Base-by-base conservation (phyloP, 441 rosid genomes). In the Eutrema salsugineum region DNA sequence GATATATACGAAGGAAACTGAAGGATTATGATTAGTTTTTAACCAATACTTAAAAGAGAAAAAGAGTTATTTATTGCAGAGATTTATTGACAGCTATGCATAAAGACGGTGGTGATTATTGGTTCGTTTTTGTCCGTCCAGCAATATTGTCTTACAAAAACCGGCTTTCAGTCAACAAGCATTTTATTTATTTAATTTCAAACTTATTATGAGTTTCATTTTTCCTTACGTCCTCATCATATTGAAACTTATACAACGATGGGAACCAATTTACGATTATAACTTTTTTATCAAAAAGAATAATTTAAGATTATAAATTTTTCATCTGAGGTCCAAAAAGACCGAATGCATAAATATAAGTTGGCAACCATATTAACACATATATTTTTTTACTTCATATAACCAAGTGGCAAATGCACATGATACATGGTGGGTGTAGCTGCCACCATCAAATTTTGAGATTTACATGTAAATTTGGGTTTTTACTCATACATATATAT, bases 121-220 rank as follows among this genome's bases (percentile, higher is more conserved):
- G 75, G 70, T 78, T 46, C 68, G 64, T 73, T 77, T 85, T 79
- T 73, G 83, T 82, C 83, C 81, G 81, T 88, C 80, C 81, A 78
- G 81, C 91, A 68, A 83, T 77, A 83, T 80, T 83, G 78, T 78
- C 82, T 68, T 83, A 77, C 67, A 24, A 56, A 75, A 66, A 68
- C 79, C 70, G 70, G 66, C 66, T 69, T 75, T 46, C 43, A 57
- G 55, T 46, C 77, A 38, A 38, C 66, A 79, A 57, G 5, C 85
- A 72, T 69, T 53, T 61, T 51, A 9, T 33, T 30, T 35, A 46
- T 5, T 19, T 69, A 4, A 19, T 14, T 51, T 44, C 9, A 20
- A 61, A 14, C 1, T 30, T 44, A 16, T 2, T n/a, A n/a, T n/a
- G 28, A 63, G 32, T 32, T 64, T 42, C 28, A 2, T 20, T 20